Base-by-base conservation (phyloP, 495 filamentous ascomycete species). In the Cladorrhinum samala region DNA sequence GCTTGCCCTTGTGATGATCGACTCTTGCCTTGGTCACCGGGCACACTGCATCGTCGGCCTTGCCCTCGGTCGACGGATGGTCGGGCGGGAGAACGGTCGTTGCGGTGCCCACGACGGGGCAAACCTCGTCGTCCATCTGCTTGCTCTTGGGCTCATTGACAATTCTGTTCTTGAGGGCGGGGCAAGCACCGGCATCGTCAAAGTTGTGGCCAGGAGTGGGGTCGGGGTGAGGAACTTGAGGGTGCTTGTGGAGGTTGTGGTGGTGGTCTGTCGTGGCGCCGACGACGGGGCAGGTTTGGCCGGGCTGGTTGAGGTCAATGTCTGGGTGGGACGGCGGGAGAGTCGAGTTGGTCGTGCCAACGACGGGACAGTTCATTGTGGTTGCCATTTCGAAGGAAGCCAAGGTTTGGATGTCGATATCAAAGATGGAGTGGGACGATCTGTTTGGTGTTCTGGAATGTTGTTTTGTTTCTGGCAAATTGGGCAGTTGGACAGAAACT, bases 11-110 rank as follows among this genome's bases (percentile, higher is more conserved):
- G 50, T 76, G 72, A 44, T 76, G 72, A 11, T 69, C 72, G 1
- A 76, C 68, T 50, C 62, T 64, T 36, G 73, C 73, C 63, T 75
- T 75, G 21, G 75, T 77, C 39, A 80, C 66, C 5, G 76, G 76
- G 55, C 78, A 79, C 45, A 71, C 70, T 20, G 58, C 68, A 9
- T 74, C 72, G 54, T 74, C 72, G 7, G 52, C 57, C 49, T 65
- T 68, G 47, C 63, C 70, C 1, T 67, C 63, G 6, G 71, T 72
- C 18, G 55, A 64, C 6, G 74, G 76, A 49, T 79, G 74, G 30
- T 74, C 60, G 9, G 71, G 71, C 16, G 73, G 72, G 9, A 76
- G 67, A 38, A 73, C 67, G 0, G 69, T 72, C 11, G 73, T 76
- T 1, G 70, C 73, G 37, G 73, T 71, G 3, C 72, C 73, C 23